A percentile compares a stretch with the other conserved stretches of the same genome.
These are phyloP conservation scores for Linderniella brevidens DNA, from an alignment of 257 asterid species.

Conservation along the genomic window DNA sequence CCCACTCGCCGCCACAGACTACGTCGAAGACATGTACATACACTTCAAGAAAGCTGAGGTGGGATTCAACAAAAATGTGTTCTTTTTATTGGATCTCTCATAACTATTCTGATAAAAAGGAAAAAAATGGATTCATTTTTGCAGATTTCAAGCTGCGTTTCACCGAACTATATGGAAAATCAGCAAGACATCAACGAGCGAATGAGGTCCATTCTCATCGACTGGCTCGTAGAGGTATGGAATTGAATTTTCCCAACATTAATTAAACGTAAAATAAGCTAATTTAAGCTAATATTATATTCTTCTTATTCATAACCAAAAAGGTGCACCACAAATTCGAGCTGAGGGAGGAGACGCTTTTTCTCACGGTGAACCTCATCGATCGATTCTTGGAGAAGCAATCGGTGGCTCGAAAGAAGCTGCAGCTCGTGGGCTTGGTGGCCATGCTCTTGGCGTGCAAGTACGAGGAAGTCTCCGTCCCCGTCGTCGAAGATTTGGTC, in stretches of 20 bases:
- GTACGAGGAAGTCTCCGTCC: constrained; percentile 83
- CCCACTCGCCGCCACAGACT: constrained; percentile 64
- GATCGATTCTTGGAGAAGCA: constrained; percentile 76
- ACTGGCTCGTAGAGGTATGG: constrained; percentile 91
- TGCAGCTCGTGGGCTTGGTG: constrained; percentile 85
- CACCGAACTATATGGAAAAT: constrained; percentile 60
- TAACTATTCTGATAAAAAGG: background rate
- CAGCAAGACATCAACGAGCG: constrained; percentile 72
- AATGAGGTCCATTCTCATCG: constrained; percentile 81
- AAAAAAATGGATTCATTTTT: no score
- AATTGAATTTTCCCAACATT: no score
- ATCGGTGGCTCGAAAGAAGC: constrained; percentile 57
- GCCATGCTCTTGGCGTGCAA: constrained; percentile 93
- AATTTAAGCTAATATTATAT: no score
- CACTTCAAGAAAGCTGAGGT: constrained; percentile 67
- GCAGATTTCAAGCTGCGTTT: constrained; percentile 63
- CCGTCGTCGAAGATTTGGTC: constrained; percentile 72
- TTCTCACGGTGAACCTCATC: constrained; percentile 62
- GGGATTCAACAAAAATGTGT: background rate
- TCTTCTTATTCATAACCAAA: background rate
- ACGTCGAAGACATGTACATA: constrained; percentile 54
- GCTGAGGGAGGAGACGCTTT: constrained; percentile 70
- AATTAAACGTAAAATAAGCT: background rate
- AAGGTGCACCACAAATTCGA: constrained; percentile 96
- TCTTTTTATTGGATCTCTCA: background rate